These are phyloP conservation scores for Ophiostoma perfectum DNA, from an alignment of 2,329 filamentous ascomycete species.

Conservation along the genomic window DNA sequence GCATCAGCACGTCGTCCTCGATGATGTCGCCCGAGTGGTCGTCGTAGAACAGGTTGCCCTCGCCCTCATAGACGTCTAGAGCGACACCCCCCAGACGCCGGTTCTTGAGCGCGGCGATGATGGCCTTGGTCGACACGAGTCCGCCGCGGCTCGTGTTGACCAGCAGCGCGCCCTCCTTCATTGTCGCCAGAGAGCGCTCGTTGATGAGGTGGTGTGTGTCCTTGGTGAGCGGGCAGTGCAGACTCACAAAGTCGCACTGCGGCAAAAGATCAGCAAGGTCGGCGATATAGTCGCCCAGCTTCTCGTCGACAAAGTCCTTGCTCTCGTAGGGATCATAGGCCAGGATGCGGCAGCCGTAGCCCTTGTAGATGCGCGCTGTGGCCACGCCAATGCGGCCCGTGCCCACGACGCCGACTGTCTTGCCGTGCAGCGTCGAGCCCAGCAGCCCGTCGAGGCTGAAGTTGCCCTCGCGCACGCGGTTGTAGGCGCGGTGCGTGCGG, in stretches of 20 bases:
- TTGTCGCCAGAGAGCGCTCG: slow-evolving; percentile 44
- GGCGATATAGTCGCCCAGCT: slow-evolving; percentile 46
- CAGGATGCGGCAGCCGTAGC: slow-evolving; percentile 59
- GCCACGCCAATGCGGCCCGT: slow-evolving; percentile 61
- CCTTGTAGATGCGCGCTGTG: slow-evolving; percentile 55
- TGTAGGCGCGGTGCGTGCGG: slow-evolving; percentile 62
- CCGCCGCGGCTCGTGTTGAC: slow-evolving; percentile 65
- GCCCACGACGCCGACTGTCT: slow-evolving; percentile 62
- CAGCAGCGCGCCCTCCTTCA: slow-evolving; percentile 57
- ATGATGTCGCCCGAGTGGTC: slow-evolving; percentile 61
- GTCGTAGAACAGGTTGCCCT: slow-evolving; percentile 59
- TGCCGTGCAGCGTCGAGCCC: slow-evolving; percentile 55
- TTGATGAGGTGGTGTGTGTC: slow-evolving; percentile 58
- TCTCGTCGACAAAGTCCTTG: slow-evolving; percentile 40
- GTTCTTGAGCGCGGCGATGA: slow-evolving; percentile 56
- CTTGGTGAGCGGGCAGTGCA: slow-evolving; percentile 61
- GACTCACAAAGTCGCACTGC: slow-evolving; percentile 55
- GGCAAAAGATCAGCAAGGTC: slow-evolving; percentile 51
- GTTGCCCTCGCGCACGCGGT: slow-evolving; percentile 63
- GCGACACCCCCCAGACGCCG: slow-evolving; percentile 57
- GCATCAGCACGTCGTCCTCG: slow-evolving; percentile 60
- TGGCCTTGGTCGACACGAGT: slow-evolving; percentile 54
- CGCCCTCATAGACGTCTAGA: slow-evolving; percentile 64
- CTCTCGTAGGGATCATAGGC: slow-evolving; percentile 55
- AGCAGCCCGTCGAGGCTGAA: slow-evolving; percentile 61